Evolutionary conservation across 2,329 filamentous ascomycete species (phyloP).

Genomic region (Colletotrichum nymphaeae): DNA sequence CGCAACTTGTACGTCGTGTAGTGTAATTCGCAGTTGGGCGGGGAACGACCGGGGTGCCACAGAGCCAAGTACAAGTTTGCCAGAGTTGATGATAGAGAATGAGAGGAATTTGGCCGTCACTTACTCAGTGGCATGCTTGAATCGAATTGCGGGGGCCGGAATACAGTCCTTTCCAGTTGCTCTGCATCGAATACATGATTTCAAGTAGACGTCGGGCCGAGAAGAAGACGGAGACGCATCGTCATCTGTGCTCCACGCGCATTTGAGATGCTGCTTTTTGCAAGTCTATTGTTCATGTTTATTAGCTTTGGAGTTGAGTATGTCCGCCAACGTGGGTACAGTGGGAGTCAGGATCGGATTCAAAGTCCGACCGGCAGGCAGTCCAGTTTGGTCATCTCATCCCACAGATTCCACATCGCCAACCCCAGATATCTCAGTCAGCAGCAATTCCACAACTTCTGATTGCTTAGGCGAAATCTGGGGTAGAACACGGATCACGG

Average conservation of each 20-base stretch:
- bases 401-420: not conserved
- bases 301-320: not conserved
- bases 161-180: slow-evolving; percentile 17
- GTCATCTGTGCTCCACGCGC: slow-evolving; percentile 21
- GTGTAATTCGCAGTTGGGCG: not conserved
- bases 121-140: slow-evolving; percentile 20
- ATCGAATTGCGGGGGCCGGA: slow-evolving; percentile 15
- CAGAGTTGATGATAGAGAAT: not conserved
- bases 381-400: not conserved
- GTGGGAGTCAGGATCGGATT: not conserved
- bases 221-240: slow-evolving; percentile 10
- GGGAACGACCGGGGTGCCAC: not conserved
- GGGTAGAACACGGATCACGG: not conserved
- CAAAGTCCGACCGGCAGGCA: not conserved
- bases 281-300: not conserved
- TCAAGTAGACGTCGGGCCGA: slow-evolving; percentile 4
- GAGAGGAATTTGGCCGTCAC: not conserved
- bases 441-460: not conserved
- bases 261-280: slow-evolving; percentile 28
- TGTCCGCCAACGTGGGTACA: not conserved
- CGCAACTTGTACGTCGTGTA: not conserved
- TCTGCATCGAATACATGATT: slow-evolving; percentile 27
- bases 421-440: not conserved
- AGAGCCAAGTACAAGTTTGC: not conserved
- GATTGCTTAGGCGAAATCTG: slow-evolving; percentile 9